Evolutionary conservation across 192 early-diverging fungal genomes (phyloP).

Genomic region (Entomortierella parvispora): DNA sequence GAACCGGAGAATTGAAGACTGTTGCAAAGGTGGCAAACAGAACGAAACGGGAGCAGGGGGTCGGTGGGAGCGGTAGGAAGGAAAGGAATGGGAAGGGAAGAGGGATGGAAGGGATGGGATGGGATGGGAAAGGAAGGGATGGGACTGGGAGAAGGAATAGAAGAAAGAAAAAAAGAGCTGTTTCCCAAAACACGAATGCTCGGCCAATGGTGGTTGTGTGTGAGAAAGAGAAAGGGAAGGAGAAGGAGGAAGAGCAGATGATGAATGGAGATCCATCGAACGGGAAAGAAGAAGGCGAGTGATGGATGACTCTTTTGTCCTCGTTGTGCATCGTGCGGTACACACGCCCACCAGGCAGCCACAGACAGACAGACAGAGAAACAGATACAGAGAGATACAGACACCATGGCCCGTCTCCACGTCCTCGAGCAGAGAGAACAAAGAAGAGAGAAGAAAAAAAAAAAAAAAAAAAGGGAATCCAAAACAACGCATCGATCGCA

Average conservation of each 20-base stretch:
- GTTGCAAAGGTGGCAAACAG: background rate
- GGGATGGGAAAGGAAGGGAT: background rate
- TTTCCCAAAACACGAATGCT: background rate
- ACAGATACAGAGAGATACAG: background rate
- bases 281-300: background rate
- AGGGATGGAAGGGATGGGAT: too few relatives aligned
- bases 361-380: background rate
- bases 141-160: background rate
- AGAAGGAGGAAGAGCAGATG: background rate
- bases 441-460: background rate
- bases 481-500: background rate
- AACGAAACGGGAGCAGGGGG: slow-evolving; percentile 1
- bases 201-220: background rate
- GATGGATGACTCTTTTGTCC: background rate
- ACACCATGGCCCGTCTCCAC: too few relatives aligned
- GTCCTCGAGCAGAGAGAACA: too few relatives aligned
- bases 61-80: slow-evolving; percentile 1
- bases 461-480: background rate
- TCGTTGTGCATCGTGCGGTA: too few relatives aligned
- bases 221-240: background rate
- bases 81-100: background rate
- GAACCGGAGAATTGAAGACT: too few relatives aligned
- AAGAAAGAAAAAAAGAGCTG: background rate
- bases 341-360: too few relatives aligned
- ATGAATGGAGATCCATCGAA: background rate